Evolutionary conservation across 1,284 basidiomycete species (phyloP).

Genomic region (Neotropicomus parvogracilis): DNA sequence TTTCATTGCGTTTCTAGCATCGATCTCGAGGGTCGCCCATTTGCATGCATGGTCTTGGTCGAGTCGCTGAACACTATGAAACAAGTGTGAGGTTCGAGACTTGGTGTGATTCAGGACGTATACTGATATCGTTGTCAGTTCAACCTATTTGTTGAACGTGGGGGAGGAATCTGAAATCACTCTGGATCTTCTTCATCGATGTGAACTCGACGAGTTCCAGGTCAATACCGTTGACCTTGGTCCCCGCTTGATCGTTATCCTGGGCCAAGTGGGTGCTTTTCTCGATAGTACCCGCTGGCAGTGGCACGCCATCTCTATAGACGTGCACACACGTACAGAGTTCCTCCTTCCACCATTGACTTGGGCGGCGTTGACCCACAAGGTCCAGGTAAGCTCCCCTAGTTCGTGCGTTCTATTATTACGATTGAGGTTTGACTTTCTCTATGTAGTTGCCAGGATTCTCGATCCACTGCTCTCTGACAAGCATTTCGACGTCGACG

Average conservation of each 20-base stretch:
- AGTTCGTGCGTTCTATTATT: not conserved
- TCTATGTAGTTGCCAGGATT: not conserved
- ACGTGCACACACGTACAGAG: not conserved
- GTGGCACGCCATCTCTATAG: not conserved
- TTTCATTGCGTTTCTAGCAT: conserved; percentile 15
- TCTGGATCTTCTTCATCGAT: not conserved
- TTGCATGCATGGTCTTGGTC: conserved; percentile 17
- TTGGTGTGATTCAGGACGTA: not conserved
- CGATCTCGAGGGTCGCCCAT: conserved; percentile 17
- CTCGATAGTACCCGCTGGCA: too few relatives aligned
- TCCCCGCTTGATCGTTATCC: not conserved
- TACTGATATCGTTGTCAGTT: conserved; percentile 9
- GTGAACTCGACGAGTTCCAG: not conserved
- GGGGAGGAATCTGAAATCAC: not conserved
- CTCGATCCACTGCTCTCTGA: not conserved
- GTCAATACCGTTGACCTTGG: not conserved
- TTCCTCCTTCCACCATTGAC: not conserved
- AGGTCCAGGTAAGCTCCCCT: not conserved
- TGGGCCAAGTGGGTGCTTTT: not conserved
- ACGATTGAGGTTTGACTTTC: not conserved
- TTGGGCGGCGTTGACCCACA: not conserved
- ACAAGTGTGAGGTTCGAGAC: conserved; percentile 5
- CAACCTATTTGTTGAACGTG: conserved; percentile 9
- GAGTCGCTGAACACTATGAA: conserved; percentile 1
- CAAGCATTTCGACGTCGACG: not conserved